Base-by-base conservation (phyloP, 345 rosid genomes). In the Salix purpurea region DNA sequence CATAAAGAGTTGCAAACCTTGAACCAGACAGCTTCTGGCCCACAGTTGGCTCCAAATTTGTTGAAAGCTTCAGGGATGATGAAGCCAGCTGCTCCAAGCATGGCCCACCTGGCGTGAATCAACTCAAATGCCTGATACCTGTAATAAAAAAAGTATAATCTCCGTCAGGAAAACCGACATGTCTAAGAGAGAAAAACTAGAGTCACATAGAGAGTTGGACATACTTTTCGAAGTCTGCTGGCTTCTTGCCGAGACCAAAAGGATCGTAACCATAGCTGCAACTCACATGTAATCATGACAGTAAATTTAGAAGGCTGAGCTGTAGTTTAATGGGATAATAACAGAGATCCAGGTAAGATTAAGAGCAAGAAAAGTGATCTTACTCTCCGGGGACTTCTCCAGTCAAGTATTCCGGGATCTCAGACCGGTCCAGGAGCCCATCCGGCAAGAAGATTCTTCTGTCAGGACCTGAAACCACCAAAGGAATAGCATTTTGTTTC, bases 1-100 rank as follows among this genome's bases (percentile, higher is more conserved):
- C 24, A 30, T 5, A 36, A 70, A 18, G 52, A 65, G 26, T 4
- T 28, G 4, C 30, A 16, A 32, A 94, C 97, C 97, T 91, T 93
- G 79, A 95, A 95, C 99, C 98, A 91, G 65, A 93, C 98, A 3
- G 99, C 99, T 89, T 95, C 98, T 44, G 99, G 99, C 14, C 99
- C 98, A 26, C 99, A 95, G 89, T 93, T 91, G 74, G 99, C 99
- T 8, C 99, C 99, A 34, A 77, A 95, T 84, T 95, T 95, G 94
- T 95, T 93, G 70, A 90, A 91, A 60, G 97, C 97, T 86, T 95
- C 98, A 37, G 98, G 99, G 78, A 93, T 91, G 82, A 95, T 88
- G 86, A 85, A 90, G 7, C 99, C 97, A 36, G 99, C 99, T 32
- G 99, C 97, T 69, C 99, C 99, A 58, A 95, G 89, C 99, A 95